Conservation (phyloP, 2,329 filamentous ascomycete species). For the Teratosphaeria gauchensis region DNA sequence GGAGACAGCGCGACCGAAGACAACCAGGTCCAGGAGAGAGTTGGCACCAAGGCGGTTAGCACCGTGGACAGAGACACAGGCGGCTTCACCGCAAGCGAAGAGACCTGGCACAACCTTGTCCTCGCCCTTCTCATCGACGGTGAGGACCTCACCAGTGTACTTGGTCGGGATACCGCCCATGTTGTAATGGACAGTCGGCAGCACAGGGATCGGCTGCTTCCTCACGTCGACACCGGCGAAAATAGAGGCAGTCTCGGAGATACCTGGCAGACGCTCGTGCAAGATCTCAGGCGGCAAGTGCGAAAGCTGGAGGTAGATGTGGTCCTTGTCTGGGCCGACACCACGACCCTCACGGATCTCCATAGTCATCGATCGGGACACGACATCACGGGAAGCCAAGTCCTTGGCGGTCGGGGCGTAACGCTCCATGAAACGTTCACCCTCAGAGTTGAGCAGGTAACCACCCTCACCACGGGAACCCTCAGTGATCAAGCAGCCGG, state of each 20-base stretch:
- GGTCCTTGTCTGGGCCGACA: slow-evolving; percentile 93
- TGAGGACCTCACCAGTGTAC: slow-evolving; percentile 93
- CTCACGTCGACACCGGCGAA: slow-evolving; percentile 95
- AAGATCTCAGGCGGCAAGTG: slow-evolving; percentile 87
- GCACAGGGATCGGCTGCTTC: slow-evolving; percentile 92
- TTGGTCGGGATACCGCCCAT: slow-evolving; percentile 98
- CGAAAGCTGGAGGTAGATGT: slow-evolving; percentile 96
- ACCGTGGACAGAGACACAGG: slow-evolving; percentile 95
- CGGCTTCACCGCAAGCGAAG: slow-evolving; percentile 93
- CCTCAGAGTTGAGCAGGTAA: slow-evolving; percentile 93
- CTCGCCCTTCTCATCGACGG: slow-evolving; percentile 72
- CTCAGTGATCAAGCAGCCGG: slow-evolving; percentile 95
- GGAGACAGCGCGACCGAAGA: slow-evolving; percentile 94
- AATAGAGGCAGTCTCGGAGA: slow-evolving; percentile 95
- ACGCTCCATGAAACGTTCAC: slow-evolving; percentile 98
- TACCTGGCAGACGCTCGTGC: slow-evolving; percentile 92
- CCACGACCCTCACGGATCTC: slow-evolving; percentile 96
- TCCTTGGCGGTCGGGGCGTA: slow-evolving; percentile 98
- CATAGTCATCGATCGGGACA: slow-evolving; percentile 95
- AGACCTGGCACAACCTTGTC: slow-evolving; percentile 92
- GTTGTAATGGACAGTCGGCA: slow-evolving; percentile 98
- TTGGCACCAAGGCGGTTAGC: slow-evolving; percentile 97
- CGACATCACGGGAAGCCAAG: slow-evolving; percentile 89
- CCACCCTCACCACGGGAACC: slow-evolving; percentile 96
- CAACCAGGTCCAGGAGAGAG: slow-evolving; percentile 92